Conservation (phyloP, 1,139 yeast species). For the Casaregolazyma lundiana region DNA sequence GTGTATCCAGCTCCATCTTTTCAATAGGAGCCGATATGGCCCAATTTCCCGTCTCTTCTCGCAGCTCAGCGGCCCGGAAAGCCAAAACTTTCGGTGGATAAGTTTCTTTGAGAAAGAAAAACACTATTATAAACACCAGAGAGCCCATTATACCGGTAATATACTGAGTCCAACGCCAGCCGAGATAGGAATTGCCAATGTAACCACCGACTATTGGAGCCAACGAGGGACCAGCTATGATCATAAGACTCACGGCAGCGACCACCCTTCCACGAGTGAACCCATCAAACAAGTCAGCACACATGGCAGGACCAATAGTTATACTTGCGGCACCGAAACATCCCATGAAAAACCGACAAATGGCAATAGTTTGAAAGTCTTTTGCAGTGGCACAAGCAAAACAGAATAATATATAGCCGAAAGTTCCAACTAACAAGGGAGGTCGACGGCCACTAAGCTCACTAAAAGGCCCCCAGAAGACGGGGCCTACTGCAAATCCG, state of each 20-base stretch:
- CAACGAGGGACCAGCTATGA: conserved; percentile 67
- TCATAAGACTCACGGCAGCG: conserved; percentile 57
- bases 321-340: conserved; percentile 75
- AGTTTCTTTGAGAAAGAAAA: background rate
- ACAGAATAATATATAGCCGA: conserved; percentile 48
- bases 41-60: conserved; percentile 57
- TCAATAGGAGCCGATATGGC: conserved; percentile 83
- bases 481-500: conserved; percentile 85
- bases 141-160: conserved; percentile 47
- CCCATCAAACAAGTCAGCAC: conserved; percentile 67
- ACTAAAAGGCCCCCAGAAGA: conserved; percentile 75
- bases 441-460: conserved; percentile 68
- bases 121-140: conserved; percentile 31
- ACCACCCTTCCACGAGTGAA: conserved; percentile 62
- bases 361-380: conserved; percentile 64
- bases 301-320: conserved; percentile 75
- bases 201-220: conserved; percentile 49
- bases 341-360: conserved; percentile 74
- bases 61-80: conserved; percentile 41
- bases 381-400: conserved; percentile 70
- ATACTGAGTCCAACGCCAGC: conserved; percentile 59
- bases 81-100: conserved; percentile 1
- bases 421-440: conserved; percentile 46
- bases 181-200: conserved; percentile 35
- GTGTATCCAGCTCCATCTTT: conserved; percentile 54